Evolutionary conservation across 495 filamentous ascomycete genomes (phyloP).

Genomic region (Extremus antarcticus): DNA sequence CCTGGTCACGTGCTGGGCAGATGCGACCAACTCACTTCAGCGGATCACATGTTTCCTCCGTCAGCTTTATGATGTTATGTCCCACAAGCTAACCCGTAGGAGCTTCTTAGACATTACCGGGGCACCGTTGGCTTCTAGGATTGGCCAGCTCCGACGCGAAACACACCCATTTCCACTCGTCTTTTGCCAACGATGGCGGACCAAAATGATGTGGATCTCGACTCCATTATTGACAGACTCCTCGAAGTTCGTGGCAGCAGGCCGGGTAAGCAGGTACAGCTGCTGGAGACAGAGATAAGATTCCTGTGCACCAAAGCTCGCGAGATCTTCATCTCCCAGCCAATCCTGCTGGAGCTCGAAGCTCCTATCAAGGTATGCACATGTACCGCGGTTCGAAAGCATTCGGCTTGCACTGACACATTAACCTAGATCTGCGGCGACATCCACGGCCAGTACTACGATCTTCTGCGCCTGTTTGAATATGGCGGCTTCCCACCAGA

Average conservation of each 20-base stretch:
- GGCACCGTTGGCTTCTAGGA: background rate
- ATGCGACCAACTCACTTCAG: background rate
- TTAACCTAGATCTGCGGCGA: constrained; percentile 82
- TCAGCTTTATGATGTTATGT: background rate
- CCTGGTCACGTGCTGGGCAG: background rate
- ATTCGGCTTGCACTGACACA: background rate
- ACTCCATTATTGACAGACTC: constrained; percentile 97
- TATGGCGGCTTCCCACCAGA: constrained; percentile 98
- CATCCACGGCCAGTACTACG: constrained; percentile 99
- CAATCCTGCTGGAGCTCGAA: constrained; percentile 92
- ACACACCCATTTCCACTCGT: background rate
- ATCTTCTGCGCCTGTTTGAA: constrained; percentile 92
- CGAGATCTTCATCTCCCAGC: constrained; percentile 99
- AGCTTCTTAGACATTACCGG: background rate
- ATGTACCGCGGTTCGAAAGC: background rate
- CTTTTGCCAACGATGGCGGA: constrained; percentile 70
- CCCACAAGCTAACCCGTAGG: background rate
- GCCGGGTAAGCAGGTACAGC: constrained; percentile 96
- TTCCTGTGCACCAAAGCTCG: constrained; percentile 97
- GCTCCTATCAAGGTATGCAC: constrained; percentile 87
- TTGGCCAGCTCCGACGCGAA: background rate
- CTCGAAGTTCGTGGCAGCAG: constrained; percentile 95
- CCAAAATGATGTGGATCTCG: constrained; percentile 92
- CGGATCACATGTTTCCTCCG: background rate
- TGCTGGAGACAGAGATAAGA: constrained; percentile 92